Conservation (phyloP, 352 stramenopile species). For the Globisporangium orthogonon region DNA sequence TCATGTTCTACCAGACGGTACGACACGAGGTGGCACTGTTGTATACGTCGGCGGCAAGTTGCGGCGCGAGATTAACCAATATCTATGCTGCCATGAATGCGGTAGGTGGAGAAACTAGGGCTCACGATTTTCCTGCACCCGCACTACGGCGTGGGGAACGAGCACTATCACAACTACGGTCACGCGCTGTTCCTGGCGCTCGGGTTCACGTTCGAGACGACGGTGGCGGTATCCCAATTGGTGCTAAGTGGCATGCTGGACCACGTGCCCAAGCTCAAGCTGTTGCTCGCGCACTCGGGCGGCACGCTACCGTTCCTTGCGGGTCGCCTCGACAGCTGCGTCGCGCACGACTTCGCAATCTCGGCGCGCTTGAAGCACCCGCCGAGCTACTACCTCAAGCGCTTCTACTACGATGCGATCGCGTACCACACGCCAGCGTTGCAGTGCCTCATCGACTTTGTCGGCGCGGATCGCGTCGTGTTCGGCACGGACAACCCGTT, state of each 20-base stretch:
- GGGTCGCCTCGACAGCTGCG: constrained; percentile 51
- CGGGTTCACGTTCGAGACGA: constrained; percentile 69
- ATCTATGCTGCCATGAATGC: not conserved
- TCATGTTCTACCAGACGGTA: constrained; percentile 39
- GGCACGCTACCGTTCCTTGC: constrained; percentile 56
- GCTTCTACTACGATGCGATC: constrained; percentile 60
- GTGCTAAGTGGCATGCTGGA: constrained; percentile 52
- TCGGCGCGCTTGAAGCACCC: constrained; percentile 27
- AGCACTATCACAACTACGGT: constrained; percentile 48
- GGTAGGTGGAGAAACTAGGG: constrained; percentile 21
- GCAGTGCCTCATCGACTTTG: constrained; percentile 50
- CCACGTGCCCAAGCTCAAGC: constrained; percentile 31
- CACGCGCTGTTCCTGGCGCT: constrained; percentile 54
- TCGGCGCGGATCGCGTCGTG: constrained; percentile 43
- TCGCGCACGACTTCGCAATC: constrained; percentile 43
- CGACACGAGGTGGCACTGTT: not conserved
- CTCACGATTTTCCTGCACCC: constrained; percentile 59
- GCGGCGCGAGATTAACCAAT: too few relatives aligned
- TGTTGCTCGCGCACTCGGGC: constrained; percentile 57
- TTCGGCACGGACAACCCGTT: constrained; percentile 67
- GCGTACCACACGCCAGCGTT: constrained; percentile 46
- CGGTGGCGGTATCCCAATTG: constrained; percentile 47
- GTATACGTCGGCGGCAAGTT: too few relatives aligned
- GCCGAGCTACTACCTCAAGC: constrained; percentile 45
- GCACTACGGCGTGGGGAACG: constrained; percentile 62